Evolutionary conservation across 2,329 filamentous ascomycete species (phyloP).

Genomic region (Blastomyces parvus): DNA sequence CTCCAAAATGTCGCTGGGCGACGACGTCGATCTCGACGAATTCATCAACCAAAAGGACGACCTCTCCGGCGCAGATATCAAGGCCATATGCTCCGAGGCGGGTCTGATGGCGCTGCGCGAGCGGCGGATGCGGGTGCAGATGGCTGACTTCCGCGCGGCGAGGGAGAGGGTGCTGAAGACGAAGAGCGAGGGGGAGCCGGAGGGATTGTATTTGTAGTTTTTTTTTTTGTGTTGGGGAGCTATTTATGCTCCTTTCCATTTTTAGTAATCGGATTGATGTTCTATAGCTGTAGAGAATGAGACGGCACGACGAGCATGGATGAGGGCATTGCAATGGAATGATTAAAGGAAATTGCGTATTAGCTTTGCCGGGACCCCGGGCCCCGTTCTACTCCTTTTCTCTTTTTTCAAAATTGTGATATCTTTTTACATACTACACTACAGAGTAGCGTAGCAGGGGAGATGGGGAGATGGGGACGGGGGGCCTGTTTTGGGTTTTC

Average conservation of each 20-base stretch:
- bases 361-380: too few species aligned
- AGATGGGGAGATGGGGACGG: too few species aligned
- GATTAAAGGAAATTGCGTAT: too few species aligned
- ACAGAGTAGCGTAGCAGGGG: too few species aligned
- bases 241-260: too few species aligned
- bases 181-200: conserved; percentile 96
- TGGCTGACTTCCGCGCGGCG: conserved; percentile 92
- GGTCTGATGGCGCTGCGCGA: conserved; percentile 90
- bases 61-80: conserved; percentile 92
- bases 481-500: too few species aligned
- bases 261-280: not conserved
- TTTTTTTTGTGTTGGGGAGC: too few species aligned
- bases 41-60: conserved; percentile 99
- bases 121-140: conserved; percentile 94
- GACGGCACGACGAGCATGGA: too few species aligned
- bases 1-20: conserved; percentile 93
- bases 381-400: too few species aligned
- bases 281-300: not conserved
- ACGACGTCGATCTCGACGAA: conserved; percentile 96
- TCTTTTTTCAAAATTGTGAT: too few species aligned
- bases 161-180: conserved; percentile 94
- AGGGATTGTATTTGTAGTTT: conserved; percentile 89
- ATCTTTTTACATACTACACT: too few species aligned
- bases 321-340: too few species aligned
- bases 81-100: conserved; percentile 96